Conservation (phyloP, 371 early-diverging fungal species). For the Lichtheimia ornata region DNA sequence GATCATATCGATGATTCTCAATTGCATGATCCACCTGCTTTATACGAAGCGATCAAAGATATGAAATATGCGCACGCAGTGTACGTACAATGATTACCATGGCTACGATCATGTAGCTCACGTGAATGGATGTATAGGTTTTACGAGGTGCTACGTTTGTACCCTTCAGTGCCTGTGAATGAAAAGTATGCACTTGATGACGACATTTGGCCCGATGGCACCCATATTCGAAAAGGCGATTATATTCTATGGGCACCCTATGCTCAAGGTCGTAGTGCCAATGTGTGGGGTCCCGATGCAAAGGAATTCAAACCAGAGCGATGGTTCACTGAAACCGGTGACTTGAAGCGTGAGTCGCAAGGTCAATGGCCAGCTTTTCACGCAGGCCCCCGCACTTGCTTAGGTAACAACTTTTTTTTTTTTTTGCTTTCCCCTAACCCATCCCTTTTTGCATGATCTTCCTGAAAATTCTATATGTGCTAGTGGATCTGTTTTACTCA, state of each 20-base stretch:
- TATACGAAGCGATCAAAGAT: conserved; percentile 48
- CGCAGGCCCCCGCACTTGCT: conserved; percentile 44
- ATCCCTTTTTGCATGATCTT: not conserved
- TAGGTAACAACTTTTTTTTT: conserved; percentile 10
- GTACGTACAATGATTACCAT: conserved; percentile 30
- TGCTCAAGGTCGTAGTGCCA: conserved; percentile 49
- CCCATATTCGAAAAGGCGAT: conserved; percentile 56
- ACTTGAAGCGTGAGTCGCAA: conserved; percentile 29
- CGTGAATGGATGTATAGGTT: conserved; percentile 11
- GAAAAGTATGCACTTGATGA: conserved; percentile 65
- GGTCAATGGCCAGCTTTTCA: conserved; percentile 53
- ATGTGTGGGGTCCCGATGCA: conserved; percentile 64
- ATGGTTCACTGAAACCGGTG: conserved; percentile 44
- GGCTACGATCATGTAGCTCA: not conserved
- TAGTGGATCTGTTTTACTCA: no score
- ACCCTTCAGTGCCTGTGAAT: conserved; percentile 75
- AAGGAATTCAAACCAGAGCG: conserved; percentile 62
- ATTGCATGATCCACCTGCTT: conserved; percentile 28
- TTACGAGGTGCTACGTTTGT: conserved; percentile 69
- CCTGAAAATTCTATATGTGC: no score
- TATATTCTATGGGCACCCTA: conserved; percentile 52
- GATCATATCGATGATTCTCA: conserved; percentile 34
- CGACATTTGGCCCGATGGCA: conserved; percentile 72
- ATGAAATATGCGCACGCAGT: conserved; percentile 62
- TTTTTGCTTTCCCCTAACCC: not conserved